These are phyloP conservation scores for Zostera marina DNA, from an alignment of 116 monocot species.

Conservation along the genomic window DNA sequence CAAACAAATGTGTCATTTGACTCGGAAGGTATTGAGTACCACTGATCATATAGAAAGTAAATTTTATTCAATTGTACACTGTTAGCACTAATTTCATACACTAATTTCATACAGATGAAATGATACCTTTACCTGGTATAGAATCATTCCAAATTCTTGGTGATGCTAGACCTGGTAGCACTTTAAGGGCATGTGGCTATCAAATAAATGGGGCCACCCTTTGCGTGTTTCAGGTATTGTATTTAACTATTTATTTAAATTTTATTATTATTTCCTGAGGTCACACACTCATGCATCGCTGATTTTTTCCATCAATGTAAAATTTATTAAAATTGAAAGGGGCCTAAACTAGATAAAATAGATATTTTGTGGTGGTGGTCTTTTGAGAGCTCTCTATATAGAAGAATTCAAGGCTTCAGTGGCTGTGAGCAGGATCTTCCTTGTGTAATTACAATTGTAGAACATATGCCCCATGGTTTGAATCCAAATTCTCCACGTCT, in stretches of 20 bases:
- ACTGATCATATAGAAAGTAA: not conserved
- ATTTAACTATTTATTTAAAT: not conserved
- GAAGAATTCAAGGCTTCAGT: no score
- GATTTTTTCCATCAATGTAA: no score
- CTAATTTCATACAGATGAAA: conserved; percentile 28
- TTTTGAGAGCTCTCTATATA: no score
- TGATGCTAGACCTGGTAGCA: conserved; percentile 63
- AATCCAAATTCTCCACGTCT: no score
- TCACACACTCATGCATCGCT: no score
- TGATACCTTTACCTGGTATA: conserved; percentile 72
- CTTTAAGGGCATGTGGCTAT: conserved; percentile 61
- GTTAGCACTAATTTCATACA: no score
- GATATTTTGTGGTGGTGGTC: no score
- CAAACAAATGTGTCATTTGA: conserved; percentile 16
- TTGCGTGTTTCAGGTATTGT: conserved; percentile 73
- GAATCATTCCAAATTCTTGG: conserved; percentile 79
- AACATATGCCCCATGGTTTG: no score
- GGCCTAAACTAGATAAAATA: no score
- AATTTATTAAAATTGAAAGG: no score
- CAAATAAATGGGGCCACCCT: conserved; percentile 65
- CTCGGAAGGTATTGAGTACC: conserved; percentile 25
- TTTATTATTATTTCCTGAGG: not conserved
- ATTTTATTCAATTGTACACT: not conserved
- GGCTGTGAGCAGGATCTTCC: no score
- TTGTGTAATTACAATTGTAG: no score